A percentile compares a stretch with the other conserved stretches of the same genome.
These are phyloP conservation scores for Myxozyma neglecta DNA, from an alignment of 805 yeast genomes.

Conservation along the genomic window DNA sequence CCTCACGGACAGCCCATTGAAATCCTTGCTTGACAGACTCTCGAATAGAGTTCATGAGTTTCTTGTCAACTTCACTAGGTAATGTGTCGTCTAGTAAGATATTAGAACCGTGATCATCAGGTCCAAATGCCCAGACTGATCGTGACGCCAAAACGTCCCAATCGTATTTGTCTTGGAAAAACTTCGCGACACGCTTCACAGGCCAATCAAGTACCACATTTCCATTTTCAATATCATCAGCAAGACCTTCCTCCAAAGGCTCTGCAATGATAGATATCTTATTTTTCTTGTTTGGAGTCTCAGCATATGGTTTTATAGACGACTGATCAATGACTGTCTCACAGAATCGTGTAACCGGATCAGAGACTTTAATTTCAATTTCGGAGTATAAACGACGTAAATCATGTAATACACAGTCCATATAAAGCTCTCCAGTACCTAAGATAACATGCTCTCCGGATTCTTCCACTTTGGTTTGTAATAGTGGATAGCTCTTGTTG, in stretches of 20 bases:
- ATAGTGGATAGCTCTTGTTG: slow-evolving; percentile 63
- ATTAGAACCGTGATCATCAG: slow-evolving; percentile 56
- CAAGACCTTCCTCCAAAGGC: slow-evolving; percentile 61
- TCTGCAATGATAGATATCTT: slow-evolving; percentile 72
- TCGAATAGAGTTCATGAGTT: slow-evolving; percentile 47
- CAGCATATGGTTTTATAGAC: slow-evolving; percentile 62
- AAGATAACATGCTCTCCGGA: slow-evolving; percentile 81
- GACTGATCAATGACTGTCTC: slow-evolving; percentile 74
- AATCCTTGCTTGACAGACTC: slow-evolving; percentile 73
- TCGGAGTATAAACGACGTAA: slow-evolving; percentile 62
- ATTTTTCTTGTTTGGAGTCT: slow-evolving; percentile 55
- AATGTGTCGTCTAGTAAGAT: slow-evolving; percentile 69
- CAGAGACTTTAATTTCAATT: slow-evolving; percentile 76
- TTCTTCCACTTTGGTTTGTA: slow-evolving; percentile 73
- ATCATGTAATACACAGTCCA: slow-evolving; percentile 82
- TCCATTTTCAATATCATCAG: slow-evolving; percentile 57
- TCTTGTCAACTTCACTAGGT: slow-evolving; percentile 66
- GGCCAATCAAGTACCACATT: slow-evolving; percentile 43
- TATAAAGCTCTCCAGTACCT: slow-evolving; percentile 84
- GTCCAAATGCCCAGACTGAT: slow-evolving; percentile 77
- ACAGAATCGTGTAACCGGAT: slow-evolving; percentile 74
- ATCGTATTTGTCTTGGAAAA: slow-evolving; percentile 55
- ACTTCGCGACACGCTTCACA: slow-evolving; percentile 50
- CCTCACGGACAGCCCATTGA: slow-evolving; percentile 77
- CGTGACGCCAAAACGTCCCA: slow-evolving; percentile 88